Percentiles rank a stretch among this genome's conserved stretches.
Conservation (phyloP, 495 filamentous ascomycete species). For the Sphaerosporella brunnea region DNA sequence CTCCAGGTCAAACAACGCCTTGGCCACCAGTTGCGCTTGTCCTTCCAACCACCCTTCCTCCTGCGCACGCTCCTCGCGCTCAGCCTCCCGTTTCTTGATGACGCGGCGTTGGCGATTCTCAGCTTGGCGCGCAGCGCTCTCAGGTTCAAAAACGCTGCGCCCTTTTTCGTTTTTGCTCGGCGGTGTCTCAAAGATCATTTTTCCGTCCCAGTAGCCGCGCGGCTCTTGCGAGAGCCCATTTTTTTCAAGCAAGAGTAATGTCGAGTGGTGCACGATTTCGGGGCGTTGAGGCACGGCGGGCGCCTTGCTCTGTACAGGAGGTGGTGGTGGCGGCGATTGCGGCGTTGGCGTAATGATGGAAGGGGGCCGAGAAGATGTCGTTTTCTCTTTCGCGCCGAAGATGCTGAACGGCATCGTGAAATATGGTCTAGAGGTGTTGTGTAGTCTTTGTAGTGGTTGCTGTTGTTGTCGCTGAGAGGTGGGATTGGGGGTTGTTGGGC, state of each 20-base stretch:
- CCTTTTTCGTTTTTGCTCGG: neutral
- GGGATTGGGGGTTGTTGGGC: neutral
- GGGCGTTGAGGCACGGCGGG: neutral
- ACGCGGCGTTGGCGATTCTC: neutral
- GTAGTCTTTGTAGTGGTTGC: too few species aligned
- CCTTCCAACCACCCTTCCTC: conserved; percentile 1
- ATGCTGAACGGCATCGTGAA: conserved; percentile 1
- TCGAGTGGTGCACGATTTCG: neutral
- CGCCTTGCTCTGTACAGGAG: neutral
- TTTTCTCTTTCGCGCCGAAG: neutral
- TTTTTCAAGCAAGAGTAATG: conserved; percentile 1
- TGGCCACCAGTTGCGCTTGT: neutral
- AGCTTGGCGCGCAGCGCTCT: neutral
- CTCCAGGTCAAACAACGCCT: neutral
- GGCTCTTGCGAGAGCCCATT: neutral
- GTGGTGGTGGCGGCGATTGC: neutral
- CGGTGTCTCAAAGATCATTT: neutral
- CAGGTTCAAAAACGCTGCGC: neutral
- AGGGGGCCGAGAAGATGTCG: neutral
- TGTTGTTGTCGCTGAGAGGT: neutral
- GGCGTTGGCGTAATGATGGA: neutral
- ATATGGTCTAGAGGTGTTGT: too few species aligned
- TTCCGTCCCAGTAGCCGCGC: neutral
- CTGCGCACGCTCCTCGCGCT: neutral
- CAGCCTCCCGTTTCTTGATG: neutral